Conservation (phyloP, 2,329 filamentous ascomycete genomes). For the Pyrenochaeta sp. region DNA sequence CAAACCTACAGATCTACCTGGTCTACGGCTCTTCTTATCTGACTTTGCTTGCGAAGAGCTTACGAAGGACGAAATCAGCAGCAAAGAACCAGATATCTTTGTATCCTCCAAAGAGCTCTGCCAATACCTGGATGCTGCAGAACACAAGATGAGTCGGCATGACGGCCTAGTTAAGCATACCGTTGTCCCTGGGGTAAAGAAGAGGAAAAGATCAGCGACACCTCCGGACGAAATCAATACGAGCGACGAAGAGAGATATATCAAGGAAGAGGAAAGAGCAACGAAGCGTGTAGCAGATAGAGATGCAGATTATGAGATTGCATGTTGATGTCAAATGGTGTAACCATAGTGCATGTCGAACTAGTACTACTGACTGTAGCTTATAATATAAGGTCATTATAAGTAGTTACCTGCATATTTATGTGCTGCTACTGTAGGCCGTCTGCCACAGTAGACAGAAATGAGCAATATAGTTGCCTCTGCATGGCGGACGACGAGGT, state of each 20-base stretch:
- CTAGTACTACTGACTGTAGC: no score
- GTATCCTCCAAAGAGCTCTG: slow-evolving; percentile 16
- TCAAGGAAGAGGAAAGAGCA: slow-evolving; percentile 22
- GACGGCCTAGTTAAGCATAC: slow-evolving; percentile 8
- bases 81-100: slow-evolving; percentile 4
- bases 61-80: no score
- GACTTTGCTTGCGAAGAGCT: not conserved
- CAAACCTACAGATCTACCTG: not conserved
- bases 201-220: slow-evolving; percentile 21
- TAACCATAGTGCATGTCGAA: no score
- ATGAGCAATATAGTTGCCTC: no score
- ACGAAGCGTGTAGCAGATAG: slow-evolving; percentile 14
- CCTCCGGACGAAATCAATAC: slow-evolving; percentile 19
- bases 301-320: slow-evolving; percentile 10
- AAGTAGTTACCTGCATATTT: no score
- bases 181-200: slow-evolving; percentile 14
- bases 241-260: slow-evolving; percentile 21
- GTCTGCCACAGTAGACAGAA: no score
- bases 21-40: no score
- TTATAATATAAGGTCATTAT: no score
- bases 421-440: no score
- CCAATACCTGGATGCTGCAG: slow-evolving; percentile 15
- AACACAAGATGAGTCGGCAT: not conserved
- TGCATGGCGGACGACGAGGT: no score
- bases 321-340: no score